Conservation (phyloP, 2,329 filamentous ascomycete genomes). For the Coniella lustricola region DNA sequence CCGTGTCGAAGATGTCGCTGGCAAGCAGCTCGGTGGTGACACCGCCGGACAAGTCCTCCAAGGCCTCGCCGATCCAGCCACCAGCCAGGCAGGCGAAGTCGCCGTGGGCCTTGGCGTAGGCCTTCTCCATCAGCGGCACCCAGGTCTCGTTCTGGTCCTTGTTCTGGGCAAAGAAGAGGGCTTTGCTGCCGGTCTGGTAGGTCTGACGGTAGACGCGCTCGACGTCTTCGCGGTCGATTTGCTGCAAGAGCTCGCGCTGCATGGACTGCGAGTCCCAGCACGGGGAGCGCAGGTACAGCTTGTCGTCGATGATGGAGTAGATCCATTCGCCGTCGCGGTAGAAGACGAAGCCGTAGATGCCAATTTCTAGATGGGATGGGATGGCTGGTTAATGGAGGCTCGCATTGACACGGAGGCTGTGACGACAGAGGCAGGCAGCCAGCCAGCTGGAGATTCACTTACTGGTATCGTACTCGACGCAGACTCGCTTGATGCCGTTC, state of each 20-base stretch:
- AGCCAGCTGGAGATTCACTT: constrained; percentile 13
- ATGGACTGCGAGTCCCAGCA: constrained; percentile 74
- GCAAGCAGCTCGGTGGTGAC: constrained; percentile 61
- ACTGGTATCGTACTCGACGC: constrained; percentile 65
- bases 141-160: constrained; percentile 70
- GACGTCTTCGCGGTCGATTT: constrained; percentile 66
- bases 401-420: too few relatives aligned
- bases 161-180: constrained; percentile 71
- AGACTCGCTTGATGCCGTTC: constrained; percentile 63
- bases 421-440: too few relatives aligned
- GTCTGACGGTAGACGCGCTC: constrained; percentile 56
- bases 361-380: constrained; percentile 44
- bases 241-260: constrained; percentile 63
- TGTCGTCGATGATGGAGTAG: constrained; percentile 85
- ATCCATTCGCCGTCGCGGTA: constrained; percentile 87
- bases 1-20: constrained; percentile 65
- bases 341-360: constrained; percentile 87
- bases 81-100: constrained; percentile 71
- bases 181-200: constrained; percentile 67
- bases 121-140: constrained; percentile 73
- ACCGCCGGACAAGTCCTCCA: constrained; percentile 57
- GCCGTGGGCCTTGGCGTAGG: constrained; percentile 73
- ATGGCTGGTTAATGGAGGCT: too few relatives aligned
- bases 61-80: constrained; percentile 56
- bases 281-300: constrained; percentile 75